phyloP scores from a whole-genome alignment of 306 rosid species.

The Clitoria ternatea region DNA sequence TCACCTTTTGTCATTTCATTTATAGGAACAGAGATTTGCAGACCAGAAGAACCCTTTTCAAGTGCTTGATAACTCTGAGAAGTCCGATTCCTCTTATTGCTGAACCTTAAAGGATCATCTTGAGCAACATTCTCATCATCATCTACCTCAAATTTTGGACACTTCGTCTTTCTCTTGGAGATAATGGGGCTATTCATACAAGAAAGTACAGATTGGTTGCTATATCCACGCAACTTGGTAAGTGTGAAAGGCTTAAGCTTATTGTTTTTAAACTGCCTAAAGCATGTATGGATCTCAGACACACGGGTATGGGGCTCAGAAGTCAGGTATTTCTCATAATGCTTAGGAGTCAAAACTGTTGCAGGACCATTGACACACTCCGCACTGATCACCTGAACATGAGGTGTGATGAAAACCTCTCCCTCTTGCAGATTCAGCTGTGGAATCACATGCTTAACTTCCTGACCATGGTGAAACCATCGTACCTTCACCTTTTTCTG shows the following conservation, averaged over 20 bases:
- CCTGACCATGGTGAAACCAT: constrained; percentile 73
- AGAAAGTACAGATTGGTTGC: constrained; percentile 59
- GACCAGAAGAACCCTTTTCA: constrained; percentile 36
- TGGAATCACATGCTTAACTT: constrained; percentile 50
- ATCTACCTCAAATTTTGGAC: constrained; percentile 24
- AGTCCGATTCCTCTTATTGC: constrained; percentile 42
- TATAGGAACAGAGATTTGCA: constrained; percentile 19
- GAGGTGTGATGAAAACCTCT: constrained; percentile 80
- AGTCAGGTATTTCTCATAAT: constrained; percentile 56
- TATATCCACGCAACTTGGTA: constrained; percentile 62
- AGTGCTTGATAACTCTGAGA: constrained; percentile 31
- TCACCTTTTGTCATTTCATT: constrained; percentile 32
- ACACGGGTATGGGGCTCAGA: constrained; percentile 29
- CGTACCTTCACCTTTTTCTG: constrained; percentile 73
- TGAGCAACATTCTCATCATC: constrained; percentile 43
- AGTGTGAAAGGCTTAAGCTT: constrained; percentile 65
- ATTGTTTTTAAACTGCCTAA: constrained; percentile 56
- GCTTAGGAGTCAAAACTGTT: constrained; percentile 68
- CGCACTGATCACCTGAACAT: constrained; percentile 78
- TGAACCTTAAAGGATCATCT: constrained; percentile 38
- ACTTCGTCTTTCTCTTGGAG: constrained; percentile 40
- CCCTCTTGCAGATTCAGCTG: constrained; percentile 55
- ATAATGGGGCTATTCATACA: constrained; percentile 33
- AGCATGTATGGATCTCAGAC: constrained; percentile 59
- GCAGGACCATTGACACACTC: constrained; percentile 83